These are phyloP conservation scores for Xylariaceae sp. DNA, from an alignment of 2,329 filamentous ascomycete species.

Conservation along the genomic window DNA sequence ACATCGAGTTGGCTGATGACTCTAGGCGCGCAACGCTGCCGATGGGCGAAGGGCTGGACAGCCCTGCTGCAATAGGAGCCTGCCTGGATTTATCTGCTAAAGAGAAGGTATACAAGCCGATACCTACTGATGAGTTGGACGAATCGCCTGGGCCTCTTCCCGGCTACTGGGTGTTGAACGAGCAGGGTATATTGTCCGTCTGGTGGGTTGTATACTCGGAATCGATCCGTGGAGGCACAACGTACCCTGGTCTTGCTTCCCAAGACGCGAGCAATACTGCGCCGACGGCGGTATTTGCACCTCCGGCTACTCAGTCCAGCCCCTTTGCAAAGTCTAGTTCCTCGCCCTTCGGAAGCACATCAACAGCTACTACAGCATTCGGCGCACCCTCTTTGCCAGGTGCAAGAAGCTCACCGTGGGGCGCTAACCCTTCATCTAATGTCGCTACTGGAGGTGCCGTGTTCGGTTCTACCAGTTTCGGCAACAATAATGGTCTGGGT, in stretches of 20 bases:
- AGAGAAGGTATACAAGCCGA: slow-evolving; percentile 72
- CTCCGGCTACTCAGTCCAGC: slow-evolving; percentile 30
- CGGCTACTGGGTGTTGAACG: slow-evolving; percentile 77
- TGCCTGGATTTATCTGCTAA: slow-evolving; percentile 78
- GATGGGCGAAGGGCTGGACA: slow-evolving; percentile 59
- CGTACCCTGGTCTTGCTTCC: slow-evolving; percentile 64
- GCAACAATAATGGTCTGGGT: slow-evolving; percentile 26
- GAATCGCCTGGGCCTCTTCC: slow-evolving; percentile 78
- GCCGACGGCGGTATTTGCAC: slow-evolving; percentile 27
- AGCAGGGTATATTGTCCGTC: slow-evolving; percentile 75
- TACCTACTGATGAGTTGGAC: slow-evolving; percentile 70
- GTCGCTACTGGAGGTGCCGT: slow-evolving; percentile 14
- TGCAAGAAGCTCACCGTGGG: slow-evolving; percentile 49
- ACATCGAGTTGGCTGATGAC: slow-evolving; percentile 67
- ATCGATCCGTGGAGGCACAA: slow-evolving; percentile 67
- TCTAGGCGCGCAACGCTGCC: slow-evolving; percentile 70
- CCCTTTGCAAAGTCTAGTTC: slow-evolving; percentile 22
- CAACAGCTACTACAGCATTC: slow-evolving; percentile 38
- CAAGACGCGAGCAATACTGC: slow-evolving; percentile 34
- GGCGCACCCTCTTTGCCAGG: slow-evolving; percentile 45
- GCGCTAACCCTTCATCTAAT: slow-evolving; percentile 29
- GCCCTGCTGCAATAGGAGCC: slow-evolving; percentile 74
- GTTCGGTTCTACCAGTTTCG: slow-evolving; percentile 27
- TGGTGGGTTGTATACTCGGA: slow-evolving; percentile 95
- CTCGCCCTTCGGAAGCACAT: slow-evolving; percentile 38